Base-by-base conservation (phyloP, 495 filamentous ascomycete genomes). In the Clavariopsis aquatica region DNA sequence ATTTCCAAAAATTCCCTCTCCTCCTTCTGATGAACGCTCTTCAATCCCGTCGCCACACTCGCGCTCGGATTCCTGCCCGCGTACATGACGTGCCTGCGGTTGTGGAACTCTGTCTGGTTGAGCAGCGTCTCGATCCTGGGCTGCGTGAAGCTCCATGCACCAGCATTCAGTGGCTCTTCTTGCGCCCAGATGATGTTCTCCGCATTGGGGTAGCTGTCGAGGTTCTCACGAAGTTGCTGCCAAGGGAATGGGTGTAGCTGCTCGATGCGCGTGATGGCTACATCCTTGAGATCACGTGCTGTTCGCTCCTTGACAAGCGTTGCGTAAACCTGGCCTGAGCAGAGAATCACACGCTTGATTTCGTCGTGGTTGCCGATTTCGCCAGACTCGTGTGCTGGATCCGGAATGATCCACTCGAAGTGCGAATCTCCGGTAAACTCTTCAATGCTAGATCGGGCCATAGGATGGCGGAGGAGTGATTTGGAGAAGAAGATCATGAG, bases 231-330 rank as follows among this genome's bases (percentile, higher is more conserved):
- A 47, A 98, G 85, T 80, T 93, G 90, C 68, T 90, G 88, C 93
- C 94, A 98, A 5, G 94, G 94, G 92, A 98, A 98, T 71, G 94
- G 94, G 78, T 98, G 89, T 28, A 98, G 85, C 80, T 98, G 94
- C 80, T 98, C 94, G 70, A 98, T 86, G 72, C 94, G 92, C 47
- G 91, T 95, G 78, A 98, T 89, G 75, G 91, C 94, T 22, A 91
- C 87, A 76, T 96, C 85, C 74, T 91, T 90, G 76, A 96, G 82
- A 60, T 88, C 84, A 70, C 94, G 86, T 69, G 87, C 79, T 66
- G 89, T 85, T 71, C 95, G 94, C 82, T 96, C 84, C 82, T 98
- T 98, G 80, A 87, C 75, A 29, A 98, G 86, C 20, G 92, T 85
- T 38, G 87, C 88, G 76, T 92, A 98, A 45, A 97, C 92, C 81